phyloP scores from a whole-genome alignment of 2,329 filamentous ascomycete genomes.

The Pestalotiopsis sp. region DNA sequence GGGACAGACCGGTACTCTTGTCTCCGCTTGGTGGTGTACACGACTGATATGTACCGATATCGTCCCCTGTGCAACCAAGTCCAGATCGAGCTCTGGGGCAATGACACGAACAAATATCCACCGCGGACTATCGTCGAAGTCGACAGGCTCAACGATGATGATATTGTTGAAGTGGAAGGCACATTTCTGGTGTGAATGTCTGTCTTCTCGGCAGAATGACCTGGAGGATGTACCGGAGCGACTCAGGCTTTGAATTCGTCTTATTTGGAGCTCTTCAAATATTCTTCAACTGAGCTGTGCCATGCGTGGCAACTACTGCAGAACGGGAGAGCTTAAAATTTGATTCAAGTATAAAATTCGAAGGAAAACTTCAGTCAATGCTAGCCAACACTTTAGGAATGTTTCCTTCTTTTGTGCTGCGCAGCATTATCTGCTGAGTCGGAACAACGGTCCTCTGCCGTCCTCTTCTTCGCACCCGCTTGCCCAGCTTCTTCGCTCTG shows the following conservation, averaged over 20 bases:
- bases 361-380: background rate
- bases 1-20: conserved; percentile 23
- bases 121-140: conserved; percentile 34
- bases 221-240: background rate
- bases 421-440: background rate
- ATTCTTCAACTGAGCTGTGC: too few species aligned
- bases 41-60: conserved; percentile 35
- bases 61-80: conserved; percentile 32
- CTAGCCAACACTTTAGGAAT: background rate
- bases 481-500: background rate
- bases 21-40: conserved; percentile 29
- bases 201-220: background rate
- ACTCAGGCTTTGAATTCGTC: background rate
- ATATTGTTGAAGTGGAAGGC: conserved; percentile 34
- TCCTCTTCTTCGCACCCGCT: background rate
- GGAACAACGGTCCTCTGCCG: background rate
- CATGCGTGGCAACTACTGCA: too few species aligned
- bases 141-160: conserved; percentile 32
- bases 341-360: too few species aligned
- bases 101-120: conserved; percentile 29
- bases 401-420: background rate
- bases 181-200: conserved; percentile 22
- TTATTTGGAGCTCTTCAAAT: too few species aligned
- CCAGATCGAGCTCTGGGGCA: conserved; percentile 32
- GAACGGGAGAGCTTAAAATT: too few species aligned